These are phyloP conservation scores for Solanum paucissectum DNA, from an alignment of 257 asterid genomes.

Conservation along the genomic window DNA sequence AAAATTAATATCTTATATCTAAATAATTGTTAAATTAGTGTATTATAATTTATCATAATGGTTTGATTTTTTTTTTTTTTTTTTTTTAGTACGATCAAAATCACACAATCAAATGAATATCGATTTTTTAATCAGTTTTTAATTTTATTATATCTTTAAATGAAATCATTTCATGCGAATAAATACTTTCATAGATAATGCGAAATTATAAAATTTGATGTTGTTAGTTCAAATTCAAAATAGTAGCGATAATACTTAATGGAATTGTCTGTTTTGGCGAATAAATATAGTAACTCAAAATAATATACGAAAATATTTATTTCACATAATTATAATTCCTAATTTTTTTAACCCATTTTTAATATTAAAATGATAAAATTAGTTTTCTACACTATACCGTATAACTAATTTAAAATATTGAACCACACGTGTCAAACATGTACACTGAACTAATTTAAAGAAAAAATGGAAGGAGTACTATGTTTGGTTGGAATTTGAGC, in stretches of 20 bases:
- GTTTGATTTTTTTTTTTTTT: too few species aligned
- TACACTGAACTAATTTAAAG: too few species aligned
- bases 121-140: too few species aligned
- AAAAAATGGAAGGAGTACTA: too few species aligned
- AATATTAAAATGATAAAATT: not conserved
- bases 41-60: not conserved
- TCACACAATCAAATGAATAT: not conserved
- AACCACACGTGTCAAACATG: too few species aligned
- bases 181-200: not conserved
- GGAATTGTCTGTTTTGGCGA: not conserved
- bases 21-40: too few species aligned
- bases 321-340: not conserved
- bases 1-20: not conserved
- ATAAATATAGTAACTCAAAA: not conserved
- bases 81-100: not conserved
- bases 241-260: not conserved
- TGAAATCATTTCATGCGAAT: not conserved
- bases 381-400: not conserved
- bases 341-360: not conserved
- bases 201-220: not conserved
- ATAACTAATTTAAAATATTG: not conserved
- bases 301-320: not conserved
- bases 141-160: too few species aligned
- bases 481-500: too few species aligned
- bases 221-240: not conserved